Conservation (phyloP, 176 grass and related monocot species). For the Poa annua region DNA sequence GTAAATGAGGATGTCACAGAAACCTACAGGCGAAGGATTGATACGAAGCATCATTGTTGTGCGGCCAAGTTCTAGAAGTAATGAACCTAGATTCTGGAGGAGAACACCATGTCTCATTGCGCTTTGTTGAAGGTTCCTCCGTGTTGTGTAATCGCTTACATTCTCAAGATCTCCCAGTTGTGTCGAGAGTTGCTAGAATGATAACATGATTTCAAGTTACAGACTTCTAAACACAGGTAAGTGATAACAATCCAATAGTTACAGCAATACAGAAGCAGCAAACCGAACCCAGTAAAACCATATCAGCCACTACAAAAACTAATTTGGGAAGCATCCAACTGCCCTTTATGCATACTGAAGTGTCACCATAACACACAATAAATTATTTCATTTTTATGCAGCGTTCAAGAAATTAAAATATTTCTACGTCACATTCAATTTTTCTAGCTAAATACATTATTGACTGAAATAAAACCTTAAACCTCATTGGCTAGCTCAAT, state of each 20-base stretch:
- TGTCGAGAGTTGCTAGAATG: constrained; percentile 68
- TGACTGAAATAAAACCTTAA: constrained; percentile 29
- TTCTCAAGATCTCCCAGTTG: constrained; percentile 66
- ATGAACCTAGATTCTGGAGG: constrained; percentile 85
- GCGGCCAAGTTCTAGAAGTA: constrained; percentile 92
- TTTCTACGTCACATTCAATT: not conserved
- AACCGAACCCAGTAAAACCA: constrained; percentile 36
- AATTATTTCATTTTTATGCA: not conserved
- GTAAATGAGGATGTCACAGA: constrained; percentile 19
- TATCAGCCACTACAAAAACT: not conserved
- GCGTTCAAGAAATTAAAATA: not conserved
- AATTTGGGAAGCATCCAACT: not conserved
- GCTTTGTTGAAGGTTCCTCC: constrained; percentile 65
- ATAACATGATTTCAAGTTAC: constrained; percentile 38
- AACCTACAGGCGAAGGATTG: constrained; percentile 69
- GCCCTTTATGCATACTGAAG: not conserved
- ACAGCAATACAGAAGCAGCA: constrained; percentile 21
- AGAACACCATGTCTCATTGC: constrained; percentile 58
- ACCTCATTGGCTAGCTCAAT: not conserved
- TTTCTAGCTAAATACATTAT: constrained; percentile 19
- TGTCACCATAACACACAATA: not conserved
- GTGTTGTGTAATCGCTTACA: constrained; percentile 53
- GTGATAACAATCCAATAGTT: constrained; percentile 35
- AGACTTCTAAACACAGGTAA: not conserved
- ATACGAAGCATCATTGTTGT: constrained; percentile 75